Base-by-base conservation (phyloP, 257 asterid genomes). In the Coffea eugenioides region DNA sequence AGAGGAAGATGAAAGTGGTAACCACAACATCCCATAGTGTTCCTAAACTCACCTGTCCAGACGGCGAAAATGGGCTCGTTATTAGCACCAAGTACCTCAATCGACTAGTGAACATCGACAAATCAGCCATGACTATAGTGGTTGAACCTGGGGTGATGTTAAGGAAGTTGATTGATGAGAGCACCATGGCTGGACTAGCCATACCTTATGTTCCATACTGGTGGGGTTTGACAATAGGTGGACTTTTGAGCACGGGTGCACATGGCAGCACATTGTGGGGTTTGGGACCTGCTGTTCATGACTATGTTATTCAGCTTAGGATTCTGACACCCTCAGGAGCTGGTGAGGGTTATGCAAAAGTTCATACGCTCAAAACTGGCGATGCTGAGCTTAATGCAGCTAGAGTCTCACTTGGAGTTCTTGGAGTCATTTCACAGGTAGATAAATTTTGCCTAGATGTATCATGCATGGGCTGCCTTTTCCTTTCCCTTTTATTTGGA, bases 251-350 rank as follows among this genome's bases (percentile, higher is more conserved):
- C 62, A 92, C 97, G 3, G 97, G 97, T 18, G 97, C 94, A 0
- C 96, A 92, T 57, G 97, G 97, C 3, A 92, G 97, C 90, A 83
- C 96, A 2, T 59, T 90, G 14, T 89, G 94, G 96, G 92, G 94
- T 4, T 6, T 68, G 23, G 97, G 97, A 27, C 87, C 92, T 43
- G 90, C 89, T 6, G 90, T 92, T n/a, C 93, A 92, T 46, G 93
- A 92, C 54, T 80, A 86, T 23, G 93, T 90, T 16, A 73, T 72
- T 31, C 74, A 77, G 23, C 34, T 92, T 41, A 79, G 89, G 43
- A 88, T 92, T 9, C 88, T 92, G 3, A 77, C 92, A 3, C 96
- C 96, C 0, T 92, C 85, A 0, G 46, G 43, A 3, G 64, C 88
- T 0, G 75, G 66, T 5, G 87, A 89, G 69, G 94, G 94, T 4